phyloP scores from a whole-genome alignment of 805 yeast genomes.

The Candida lessepsii region DNA sequence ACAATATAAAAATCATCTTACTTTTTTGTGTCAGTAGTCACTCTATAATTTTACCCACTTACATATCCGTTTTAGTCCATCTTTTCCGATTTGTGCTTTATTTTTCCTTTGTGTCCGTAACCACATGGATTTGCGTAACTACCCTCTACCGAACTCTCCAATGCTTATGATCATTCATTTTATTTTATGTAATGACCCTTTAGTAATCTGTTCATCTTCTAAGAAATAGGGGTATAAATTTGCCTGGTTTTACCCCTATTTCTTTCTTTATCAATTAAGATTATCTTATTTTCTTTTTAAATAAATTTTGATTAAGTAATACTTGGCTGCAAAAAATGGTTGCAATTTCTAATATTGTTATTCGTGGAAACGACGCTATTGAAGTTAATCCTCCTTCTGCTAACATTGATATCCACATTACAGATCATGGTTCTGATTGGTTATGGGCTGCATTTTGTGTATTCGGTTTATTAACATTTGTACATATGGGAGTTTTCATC shows the following conservation, averaged over 20 bases:
- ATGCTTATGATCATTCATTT: conserved; percentile 1
- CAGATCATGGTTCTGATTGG: conserved; percentile 64
- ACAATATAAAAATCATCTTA: conserved; percentile 1
- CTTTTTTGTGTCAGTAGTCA: too few species aligned
- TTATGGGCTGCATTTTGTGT: conserved; percentile 60
- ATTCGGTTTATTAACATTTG: conserved; percentile 39
- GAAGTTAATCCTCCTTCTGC: conserved; percentile 39
- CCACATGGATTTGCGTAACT: conserved; percentile 1
- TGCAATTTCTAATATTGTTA: conserved; percentile 10
- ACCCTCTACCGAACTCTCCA: conserved; percentile 4
- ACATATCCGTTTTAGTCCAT: conserved; percentile 38
- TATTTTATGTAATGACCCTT: background rate
- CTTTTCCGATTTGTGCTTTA: conserved; percentile 32
- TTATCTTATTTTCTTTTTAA: background rate
- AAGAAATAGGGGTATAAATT: conserved; percentile 7
- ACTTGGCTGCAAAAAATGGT: conserved; percentile 12
- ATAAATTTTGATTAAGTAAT: conserved; percentile 3
- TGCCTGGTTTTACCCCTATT: conserved; percentile 6
- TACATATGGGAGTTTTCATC: conserved; percentile 23
- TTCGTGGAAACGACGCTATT: conserved; percentile 37
- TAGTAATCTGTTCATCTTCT: background rate
- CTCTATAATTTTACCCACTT: background rate
- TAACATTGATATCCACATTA: conserved; percentile 49
- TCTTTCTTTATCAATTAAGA: background rate
- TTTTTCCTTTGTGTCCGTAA: background rate